These are phyloP conservation scores for Potentilla sterilis DNA, from an alignment of 306 rosid species.

Conservation along the genomic window DNA sequence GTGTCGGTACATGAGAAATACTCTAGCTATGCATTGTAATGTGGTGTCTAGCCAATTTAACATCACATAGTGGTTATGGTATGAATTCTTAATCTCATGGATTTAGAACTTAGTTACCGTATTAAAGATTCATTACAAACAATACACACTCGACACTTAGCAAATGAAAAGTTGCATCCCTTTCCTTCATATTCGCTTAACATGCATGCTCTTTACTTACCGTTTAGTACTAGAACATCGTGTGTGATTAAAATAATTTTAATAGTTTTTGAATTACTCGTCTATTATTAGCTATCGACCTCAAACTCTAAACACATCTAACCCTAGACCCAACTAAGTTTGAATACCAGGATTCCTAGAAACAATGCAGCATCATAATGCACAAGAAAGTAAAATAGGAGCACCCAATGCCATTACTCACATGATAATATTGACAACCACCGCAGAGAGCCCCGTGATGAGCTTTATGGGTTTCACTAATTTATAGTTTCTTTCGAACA, in stretches of 20 bases:
- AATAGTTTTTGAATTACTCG: neutral
- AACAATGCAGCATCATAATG: conserved; percentile 1
- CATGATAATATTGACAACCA: neutral
- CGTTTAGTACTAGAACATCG: too few species aligned
- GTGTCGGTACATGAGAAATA: too few species aligned
- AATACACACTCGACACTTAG: too few species aligned
- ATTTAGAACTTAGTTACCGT: neutral
- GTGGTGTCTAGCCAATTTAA: too few species aligned
- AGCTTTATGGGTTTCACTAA: neutral
- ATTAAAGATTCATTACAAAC: neutral
- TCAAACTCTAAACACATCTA: neutral
- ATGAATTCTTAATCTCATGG: neutral
- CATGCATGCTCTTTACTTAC: too few species aligned
- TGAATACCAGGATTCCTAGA: neutral
- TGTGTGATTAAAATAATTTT: neutral
- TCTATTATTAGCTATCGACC: neutral
- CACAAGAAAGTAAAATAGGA: neutral
- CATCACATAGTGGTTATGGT: too few species aligned
- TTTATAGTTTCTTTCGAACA: neutral
- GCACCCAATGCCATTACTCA: neutral
- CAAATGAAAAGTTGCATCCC: neutral
- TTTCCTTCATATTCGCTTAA: too few species aligned
- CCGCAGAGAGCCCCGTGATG: conserved; percentile 8
- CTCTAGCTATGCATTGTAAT: too few species aligned
- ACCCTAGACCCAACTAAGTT: neutral